phyloP scores from a whole-genome alignment of 169 alveolate genomes.

The Plasmodium gonderi region DNA sequence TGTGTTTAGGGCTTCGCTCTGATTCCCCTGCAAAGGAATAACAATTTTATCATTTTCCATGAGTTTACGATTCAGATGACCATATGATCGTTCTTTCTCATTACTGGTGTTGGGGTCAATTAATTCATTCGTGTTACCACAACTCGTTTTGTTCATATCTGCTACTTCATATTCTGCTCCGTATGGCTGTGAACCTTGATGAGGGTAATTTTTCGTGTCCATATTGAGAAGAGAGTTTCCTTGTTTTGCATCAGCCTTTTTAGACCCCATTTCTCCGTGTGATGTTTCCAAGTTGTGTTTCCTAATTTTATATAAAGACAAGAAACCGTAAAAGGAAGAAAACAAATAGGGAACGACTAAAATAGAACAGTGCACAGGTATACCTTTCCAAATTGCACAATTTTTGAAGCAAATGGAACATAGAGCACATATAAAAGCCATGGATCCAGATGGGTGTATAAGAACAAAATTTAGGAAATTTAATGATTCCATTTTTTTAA shows the following conservation, averaged over 20 bases:
- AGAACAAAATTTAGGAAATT: constrained; percentile 25
- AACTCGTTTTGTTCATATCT: not conserved
- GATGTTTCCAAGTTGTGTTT: not conserved
- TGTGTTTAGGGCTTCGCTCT: constrained; percentile 31
- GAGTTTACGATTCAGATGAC: not conserved
- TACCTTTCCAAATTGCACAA: constrained; percentile 51
- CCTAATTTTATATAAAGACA: constrained; percentile 49
- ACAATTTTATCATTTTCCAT: not conserved
- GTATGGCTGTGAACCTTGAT: not conserved
- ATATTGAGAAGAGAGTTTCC: not conserved
- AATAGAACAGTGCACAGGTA: constrained; percentile 55
- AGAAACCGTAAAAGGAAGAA: constrained; percentile 52
- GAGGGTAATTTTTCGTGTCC: not conserved
- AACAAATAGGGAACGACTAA: constrained; percentile 46
- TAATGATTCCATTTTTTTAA: constrained; percentile 23
- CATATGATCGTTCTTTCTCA: not conserved
- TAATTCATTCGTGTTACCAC: not conserved
- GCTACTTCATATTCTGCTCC: no score
- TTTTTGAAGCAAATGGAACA: constrained; percentile 69
- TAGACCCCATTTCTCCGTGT: not conserved
- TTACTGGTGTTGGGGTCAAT: not conserved
- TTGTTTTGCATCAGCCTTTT: not conserved
- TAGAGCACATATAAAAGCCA: constrained; percentile 68
- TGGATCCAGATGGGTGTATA: constrained; percentile 72
- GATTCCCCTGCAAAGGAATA: not conserved